Conservation (phyloP, 371 early-diverging fungal genomes). For the Lichtheimia corymbifera region DNA sequence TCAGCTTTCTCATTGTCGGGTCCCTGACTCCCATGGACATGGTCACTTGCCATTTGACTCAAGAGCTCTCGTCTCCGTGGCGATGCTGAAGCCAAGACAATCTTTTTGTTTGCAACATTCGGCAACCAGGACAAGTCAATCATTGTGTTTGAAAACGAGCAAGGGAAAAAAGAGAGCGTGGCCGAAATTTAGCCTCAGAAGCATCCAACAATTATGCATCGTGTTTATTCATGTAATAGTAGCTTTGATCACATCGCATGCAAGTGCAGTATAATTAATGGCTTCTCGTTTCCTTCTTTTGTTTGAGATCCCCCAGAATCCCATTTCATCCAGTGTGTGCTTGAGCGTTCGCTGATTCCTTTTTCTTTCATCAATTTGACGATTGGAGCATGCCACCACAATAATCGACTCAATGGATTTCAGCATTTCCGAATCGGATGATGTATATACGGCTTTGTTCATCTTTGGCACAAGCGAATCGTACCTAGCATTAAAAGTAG, state of each 20-base stretch:
- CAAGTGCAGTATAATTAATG: neutral
- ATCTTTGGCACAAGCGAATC: slow-evolving; percentile 70
- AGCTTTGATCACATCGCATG: neutral
- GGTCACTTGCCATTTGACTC: slow-evolving; percentile 48
- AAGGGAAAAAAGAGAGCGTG: no score
- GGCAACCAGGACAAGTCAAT: slow-evolving; percentile 11
- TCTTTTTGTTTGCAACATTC: slow-evolving; percentile 30
- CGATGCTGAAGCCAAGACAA: slow-evolving; percentile 82
- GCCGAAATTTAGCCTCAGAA: no score
- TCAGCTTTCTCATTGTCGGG: neutral
- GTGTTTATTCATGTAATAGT: neutral
- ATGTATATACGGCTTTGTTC: slow-evolving; percentile 66
- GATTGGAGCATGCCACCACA: slow-evolving; percentile 61
- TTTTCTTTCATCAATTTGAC: neutral
- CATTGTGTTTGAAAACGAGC: neutral
- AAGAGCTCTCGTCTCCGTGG: slow-evolving; percentile 82
- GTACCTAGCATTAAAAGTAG: slow-evolving; percentile 42
- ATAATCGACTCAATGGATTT: slow-evolving; percentile 73
- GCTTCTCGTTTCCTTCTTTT: neutral
- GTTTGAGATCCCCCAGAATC: neutral
- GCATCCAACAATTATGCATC: no score
- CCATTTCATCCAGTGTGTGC: neutral
- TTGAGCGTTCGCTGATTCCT: neutral
- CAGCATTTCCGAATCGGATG: slow-evolving; percentile 59
- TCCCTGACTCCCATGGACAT: neutral